phyloP scores from a whole-genome alignment of 2,329 filamentous ascomycete species.

The Colletotrichum shisoi region DNA sequence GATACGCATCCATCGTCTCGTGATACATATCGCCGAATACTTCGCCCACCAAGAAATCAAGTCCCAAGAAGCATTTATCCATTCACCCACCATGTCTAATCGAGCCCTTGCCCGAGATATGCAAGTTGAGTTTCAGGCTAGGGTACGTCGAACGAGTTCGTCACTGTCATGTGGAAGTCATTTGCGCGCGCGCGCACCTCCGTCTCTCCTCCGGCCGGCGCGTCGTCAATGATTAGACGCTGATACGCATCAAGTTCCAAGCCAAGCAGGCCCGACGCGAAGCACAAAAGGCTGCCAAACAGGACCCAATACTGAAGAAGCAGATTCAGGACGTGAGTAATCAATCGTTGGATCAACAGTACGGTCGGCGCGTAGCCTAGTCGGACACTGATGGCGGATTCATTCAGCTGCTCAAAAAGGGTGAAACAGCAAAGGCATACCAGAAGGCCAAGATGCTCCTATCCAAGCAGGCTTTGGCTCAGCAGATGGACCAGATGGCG shows the following conservation, averaged over 20 bases:
- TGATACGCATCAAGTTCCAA: constrained; percentile 56
- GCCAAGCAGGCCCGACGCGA: constrained; percentile 69
- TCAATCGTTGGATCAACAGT: background rate
- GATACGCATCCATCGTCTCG: background rate
- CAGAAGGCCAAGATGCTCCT: constrained; percentile 70
- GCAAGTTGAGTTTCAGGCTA: constrained; percentile 70
- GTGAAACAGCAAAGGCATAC: constrained; percentile 69
- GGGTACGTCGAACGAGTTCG: constrained; percentile 49
- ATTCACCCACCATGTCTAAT: constrained; percentile 61
- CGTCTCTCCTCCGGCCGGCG: background rate
- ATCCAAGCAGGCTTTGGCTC: constrained; percentile 67
- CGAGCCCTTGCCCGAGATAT: constrained; percentile 67
- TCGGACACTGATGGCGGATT: background rate
- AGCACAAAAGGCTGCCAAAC: constrained; percentile 67
- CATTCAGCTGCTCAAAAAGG: constrained; percentile 63
- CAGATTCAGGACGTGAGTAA: constrained; percentile 63
- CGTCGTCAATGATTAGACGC: background rate
- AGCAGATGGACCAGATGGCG: constrained; percentile 71
- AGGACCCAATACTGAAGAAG: constrained; percentile 68
- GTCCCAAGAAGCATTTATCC: background rate
- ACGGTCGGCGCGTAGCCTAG: too few relatives aligned
- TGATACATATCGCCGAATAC: background rate
- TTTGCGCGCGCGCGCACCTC: background rate
- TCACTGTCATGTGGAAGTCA: too few relatives aligned
- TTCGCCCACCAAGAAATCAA: constrained; percentile 12